phyloP scores from a whole-genome alignment of 2,329 filamentous ascomycete species.

The Beauveria medogensis region DNA sequence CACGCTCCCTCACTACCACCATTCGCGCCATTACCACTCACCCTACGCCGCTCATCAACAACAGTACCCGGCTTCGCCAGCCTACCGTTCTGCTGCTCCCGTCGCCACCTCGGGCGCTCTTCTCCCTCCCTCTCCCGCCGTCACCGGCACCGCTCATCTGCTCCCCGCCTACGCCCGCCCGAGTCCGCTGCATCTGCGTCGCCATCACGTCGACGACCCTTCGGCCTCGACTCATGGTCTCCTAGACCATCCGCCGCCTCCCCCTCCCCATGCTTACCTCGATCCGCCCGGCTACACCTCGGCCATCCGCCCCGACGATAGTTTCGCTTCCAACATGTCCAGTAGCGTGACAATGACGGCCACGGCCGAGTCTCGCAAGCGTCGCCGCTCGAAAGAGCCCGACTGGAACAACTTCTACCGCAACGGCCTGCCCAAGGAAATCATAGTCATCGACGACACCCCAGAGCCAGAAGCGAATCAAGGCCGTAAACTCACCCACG shows the following conservation, averaged over 20 bases:
- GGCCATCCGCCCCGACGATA: background rate
- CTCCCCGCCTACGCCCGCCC: conserved; percentile 13
- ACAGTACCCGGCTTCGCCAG: conserved; percentile 19
- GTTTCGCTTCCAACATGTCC: conserved; percentile 13
- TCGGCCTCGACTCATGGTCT: conserved; percentile 26
- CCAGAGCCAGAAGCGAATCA: conserved; percentile 46
- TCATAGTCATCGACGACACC: conserved; percentile 76
- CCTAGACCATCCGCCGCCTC: conserved; percentile 22
- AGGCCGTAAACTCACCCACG: conserved; percentile 31
- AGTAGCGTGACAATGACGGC: conserved; percentile 16
- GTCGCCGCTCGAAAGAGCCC: conserved; percentile 53
- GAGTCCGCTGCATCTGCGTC: conserved; percentile 17
- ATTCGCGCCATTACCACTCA: conserved; percentile 55
- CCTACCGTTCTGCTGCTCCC: conserved; percentile 1
- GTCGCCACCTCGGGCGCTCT: conserved; percentile 21
- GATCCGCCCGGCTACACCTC: background rate
- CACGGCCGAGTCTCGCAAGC: conserved; percentile 35
- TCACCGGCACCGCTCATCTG: conserved; percentile 17
- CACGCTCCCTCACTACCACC: conserved; percentile 62
- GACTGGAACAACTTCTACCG: conserved; percentile 78
- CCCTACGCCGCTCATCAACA: conserved; percentile 33
- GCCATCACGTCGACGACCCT: conserved; percentile 20
- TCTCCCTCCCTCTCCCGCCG: conserved; percentile 21
- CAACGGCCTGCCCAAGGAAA: conserved; percentile 74
- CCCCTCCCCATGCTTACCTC: conserved; percentile 21